Conservation (phyloP, 768 basidiomycete genomes). For the Suillus hirtellus region DNA sequence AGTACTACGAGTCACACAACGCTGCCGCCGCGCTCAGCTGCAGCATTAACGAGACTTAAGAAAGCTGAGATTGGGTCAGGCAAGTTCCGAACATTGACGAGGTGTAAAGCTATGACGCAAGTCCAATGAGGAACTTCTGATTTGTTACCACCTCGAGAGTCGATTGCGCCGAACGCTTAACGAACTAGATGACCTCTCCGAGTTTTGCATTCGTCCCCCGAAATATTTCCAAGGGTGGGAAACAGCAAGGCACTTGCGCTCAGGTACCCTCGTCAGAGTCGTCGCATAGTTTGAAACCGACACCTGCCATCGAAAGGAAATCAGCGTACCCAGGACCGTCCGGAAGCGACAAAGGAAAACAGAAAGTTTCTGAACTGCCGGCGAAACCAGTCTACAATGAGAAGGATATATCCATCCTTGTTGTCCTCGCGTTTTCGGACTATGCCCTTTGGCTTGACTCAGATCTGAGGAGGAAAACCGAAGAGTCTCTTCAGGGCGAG, state of each 20-base stretch:
- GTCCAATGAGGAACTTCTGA: no score
- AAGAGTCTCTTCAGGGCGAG: constrained; percentile 27
- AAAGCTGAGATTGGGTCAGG: no score
- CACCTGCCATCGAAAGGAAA: constrained; percentile 12
- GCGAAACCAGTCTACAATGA: constrained; percentile 28
- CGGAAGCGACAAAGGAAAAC: constrained; percentile 28
- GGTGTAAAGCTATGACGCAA: no score
- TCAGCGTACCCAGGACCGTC: constrained; percentile 6
- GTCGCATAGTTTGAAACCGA: constrained; percentile 11
- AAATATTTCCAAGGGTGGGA: constrained; percentile 40
- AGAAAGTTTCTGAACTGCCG: constrained; percentile 18
- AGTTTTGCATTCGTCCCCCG: constrained; percentile 50
- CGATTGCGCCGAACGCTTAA: background rate
- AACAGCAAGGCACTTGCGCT: constrained; percentile 23
- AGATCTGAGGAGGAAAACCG: constrained; percentile 52
- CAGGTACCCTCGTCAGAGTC: constrained; percentile 2
- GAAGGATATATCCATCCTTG: constrained; percentile 50
- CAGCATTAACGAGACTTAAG: no score
- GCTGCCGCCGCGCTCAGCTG: no score
- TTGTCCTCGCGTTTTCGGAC: constrained; percentile 67
- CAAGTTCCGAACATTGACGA: no score
- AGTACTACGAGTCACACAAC: no score
- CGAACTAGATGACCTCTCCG: constrained; percentile 20
- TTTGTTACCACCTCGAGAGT: background rate
- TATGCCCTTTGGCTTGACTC: constrained; percentile 66